Conservation (phyloP, 371 early-diverging fungal species). For the Thermomucor indicae-seudaticae region DNA sequence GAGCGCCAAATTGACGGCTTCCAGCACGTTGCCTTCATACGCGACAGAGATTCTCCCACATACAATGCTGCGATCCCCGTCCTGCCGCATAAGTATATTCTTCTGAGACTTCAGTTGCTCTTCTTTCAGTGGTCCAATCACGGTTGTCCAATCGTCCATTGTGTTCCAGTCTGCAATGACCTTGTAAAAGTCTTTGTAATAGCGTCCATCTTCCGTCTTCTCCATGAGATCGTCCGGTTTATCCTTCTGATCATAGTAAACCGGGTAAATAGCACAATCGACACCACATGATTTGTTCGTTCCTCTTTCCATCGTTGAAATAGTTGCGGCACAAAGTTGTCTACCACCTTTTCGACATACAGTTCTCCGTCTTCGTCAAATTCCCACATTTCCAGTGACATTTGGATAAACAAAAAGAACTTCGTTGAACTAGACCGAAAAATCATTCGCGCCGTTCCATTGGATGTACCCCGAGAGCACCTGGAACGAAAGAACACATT, state of each 20-base stretch:
- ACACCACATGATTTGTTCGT: conserved; percentile 93
- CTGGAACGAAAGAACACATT: neutral
- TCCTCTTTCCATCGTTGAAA: conserved; percentile 83
- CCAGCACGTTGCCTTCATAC: conserved; percentile 89
- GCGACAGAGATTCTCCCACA: conserved; percentile 72
- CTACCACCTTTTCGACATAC: conserved; percentile 86
- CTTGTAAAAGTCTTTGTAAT: conserved; percentile 91
- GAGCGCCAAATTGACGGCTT: conserved; percentile 92
- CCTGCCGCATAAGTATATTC: conserved; percentile 65
- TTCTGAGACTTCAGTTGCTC: conserved; percentile 81
- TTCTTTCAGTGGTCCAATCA: conserved; percentile 72
- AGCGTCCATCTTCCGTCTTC: conserved; percentile 52
- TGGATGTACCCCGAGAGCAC: conserved; percentile 69
- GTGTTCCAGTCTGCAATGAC: conserved; percentile 93
- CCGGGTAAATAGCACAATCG: conserved; percentile 91
- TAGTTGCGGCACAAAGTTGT: conserved; percentile 86
- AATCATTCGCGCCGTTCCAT: conserved; percentile 76
- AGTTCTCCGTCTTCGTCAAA: conserved; percentile 96
- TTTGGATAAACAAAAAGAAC: conserved; percentile 90
- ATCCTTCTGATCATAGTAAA: conserved; percentile 69
- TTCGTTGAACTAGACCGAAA: conserved; percentile 94
- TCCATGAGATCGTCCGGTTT: conserved; percentile 38
- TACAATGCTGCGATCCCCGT: conserved; percentile 45
- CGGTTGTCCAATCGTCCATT: conserved; percentile 79
- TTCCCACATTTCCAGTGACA: conserved; percentile 96